Evolutionary conservation across 1,139 yeast species (phyloP).

Genomic region (Suhomyces atakaporum): DNA sequence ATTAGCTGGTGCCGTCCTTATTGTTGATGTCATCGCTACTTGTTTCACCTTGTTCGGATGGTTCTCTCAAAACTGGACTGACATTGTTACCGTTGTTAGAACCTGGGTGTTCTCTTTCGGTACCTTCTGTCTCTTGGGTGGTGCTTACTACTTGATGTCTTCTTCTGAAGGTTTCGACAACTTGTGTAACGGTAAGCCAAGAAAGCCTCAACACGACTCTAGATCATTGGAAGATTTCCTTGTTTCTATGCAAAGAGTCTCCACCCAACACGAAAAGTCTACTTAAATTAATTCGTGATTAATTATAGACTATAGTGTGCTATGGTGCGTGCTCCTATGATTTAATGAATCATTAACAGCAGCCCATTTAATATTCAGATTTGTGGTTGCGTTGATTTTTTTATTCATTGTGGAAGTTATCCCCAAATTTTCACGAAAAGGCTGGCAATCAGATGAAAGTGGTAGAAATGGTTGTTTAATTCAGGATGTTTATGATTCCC

Average conservation of each 20-base stretch:
- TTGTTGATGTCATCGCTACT: conserved; percentile 86
- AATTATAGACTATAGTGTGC: conserved; percentile 4
- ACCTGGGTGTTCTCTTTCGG: conserved; percentile 95
- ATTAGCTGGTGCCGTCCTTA: conserved; percentile 87
- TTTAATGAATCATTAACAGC: conserved; percentile 10
- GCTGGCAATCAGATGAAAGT: conserved; percentile 8
- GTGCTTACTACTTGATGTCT: conserved; percentile 93
- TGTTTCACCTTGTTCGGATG: conserved; percentile 93
- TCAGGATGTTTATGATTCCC: conserved; percentile 13
- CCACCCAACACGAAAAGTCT: conserved; percentile 92
- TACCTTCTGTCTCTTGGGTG: conserved; percentile 94
- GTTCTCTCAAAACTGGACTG: conserved; percentile 98
- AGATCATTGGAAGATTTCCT: conserved; percentile 94
- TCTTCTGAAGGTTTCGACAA: conserved; percentile 86
- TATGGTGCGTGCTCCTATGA: conserved; percentile 9
- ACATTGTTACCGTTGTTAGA: conserved; percentile 90
- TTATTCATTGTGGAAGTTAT: conserved; percentile 6
- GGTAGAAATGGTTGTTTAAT: conserved; percentile 6
- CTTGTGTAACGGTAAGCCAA: conserved; percentile 87
- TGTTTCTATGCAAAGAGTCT: conserved; percentile 96
- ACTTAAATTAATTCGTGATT: conserved; percentile 26
- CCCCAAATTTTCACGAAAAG: conserved; percentile 6
- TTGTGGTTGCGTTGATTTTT: conserved; percentile 13
- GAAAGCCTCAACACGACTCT: conserved; percentile 62
- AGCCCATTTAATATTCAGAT: conserved; percentile 10